Evolutionary conservation across 1,139 yeast genomes (phyloP).

Genomic region (Lodderomyces pseudojiufengensis): DNA sequence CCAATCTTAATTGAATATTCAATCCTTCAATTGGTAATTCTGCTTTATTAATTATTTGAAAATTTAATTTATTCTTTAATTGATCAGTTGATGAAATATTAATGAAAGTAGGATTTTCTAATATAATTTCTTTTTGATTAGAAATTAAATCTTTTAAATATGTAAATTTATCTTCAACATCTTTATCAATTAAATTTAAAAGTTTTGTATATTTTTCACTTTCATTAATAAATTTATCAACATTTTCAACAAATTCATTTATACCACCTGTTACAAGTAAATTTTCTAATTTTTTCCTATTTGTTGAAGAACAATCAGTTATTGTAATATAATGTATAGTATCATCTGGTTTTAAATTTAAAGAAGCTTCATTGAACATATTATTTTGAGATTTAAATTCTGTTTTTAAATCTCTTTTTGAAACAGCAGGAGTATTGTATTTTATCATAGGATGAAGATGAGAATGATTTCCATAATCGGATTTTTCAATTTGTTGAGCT

Average conservation of each 20-base stretch:
- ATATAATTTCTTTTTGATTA: neutral
- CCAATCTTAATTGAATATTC: conserved; percentile 26
- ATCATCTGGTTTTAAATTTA: conserved; percentile 10
- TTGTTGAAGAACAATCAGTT: conserved; percentile 19
- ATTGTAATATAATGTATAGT: conserved; percentile 28
- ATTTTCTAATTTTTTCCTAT: conserved; percentile 19
- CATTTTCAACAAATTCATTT: conserved; percentile 20
- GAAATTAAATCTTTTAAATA: neutral
- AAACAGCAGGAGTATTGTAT: conserved; percentile 19
- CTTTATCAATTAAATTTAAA: conserved; percentile 13
- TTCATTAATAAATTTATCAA: conserved; percentile 21
- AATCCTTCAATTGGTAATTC: conserved; percentile 26
- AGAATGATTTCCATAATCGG: conserved; percentile 21
- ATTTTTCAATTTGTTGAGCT: conserved; percentile 15
- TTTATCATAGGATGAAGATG: conserved; percentile 33
- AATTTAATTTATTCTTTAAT: neutral
- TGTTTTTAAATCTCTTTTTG: conserved; percentile 1
- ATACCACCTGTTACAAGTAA: conserved; percentile 19
- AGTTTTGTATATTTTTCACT: conserved; percentile 27
- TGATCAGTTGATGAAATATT: neutral
- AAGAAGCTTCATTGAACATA: neutral
- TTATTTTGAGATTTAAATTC: no score
- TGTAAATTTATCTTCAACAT: conserved; percentile 14
- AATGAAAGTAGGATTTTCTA: neutral
- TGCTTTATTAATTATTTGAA: conserved; percentile 28